Conservation (phyloP, 148 eudicot species). For the Mesembryanthemum crystallinum region DNA sequence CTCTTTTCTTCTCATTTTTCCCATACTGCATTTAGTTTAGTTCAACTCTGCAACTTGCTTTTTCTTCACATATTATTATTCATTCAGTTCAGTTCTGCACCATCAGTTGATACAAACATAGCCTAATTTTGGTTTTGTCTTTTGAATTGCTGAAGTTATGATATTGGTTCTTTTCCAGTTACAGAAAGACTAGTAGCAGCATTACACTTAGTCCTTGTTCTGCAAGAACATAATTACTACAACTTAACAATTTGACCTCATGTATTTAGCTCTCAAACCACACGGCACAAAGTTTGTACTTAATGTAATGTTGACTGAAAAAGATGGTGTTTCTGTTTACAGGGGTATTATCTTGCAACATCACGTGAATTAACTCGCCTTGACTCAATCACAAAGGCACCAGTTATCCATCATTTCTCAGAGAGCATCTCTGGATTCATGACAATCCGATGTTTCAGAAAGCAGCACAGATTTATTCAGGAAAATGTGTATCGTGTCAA, state of each 20-base stretch:
- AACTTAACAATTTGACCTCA: too few species aligned
- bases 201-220: too few species aligned
- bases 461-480: conserved; percentile 58
- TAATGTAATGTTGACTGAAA: background rate
- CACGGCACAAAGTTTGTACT: background rate
- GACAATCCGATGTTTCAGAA: conserved; percentile 89
- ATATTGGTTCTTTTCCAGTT: too few species aligned
- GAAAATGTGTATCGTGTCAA: conserved; percentile 75
- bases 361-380: conserved; percentile 92
- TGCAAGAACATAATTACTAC: too few species aligned
- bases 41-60: too few species aligned
- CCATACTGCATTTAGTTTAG: too few species aligned
- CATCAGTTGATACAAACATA: too few species aligned
- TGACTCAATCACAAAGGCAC: conserved; percentile 93
- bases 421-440: conserved; percentile 91
- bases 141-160: too few species aligned
- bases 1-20: background rate
- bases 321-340: conserved; percentile 15
- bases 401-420: conserved; percentile 91
- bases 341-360: conserved; percentile 83
- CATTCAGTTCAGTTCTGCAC: too few species aligned
- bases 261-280: background rate
- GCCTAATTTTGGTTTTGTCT: too few species aligned
- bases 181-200: too few species aligned
- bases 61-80: too few species aligned